Base-by-base conservation (phyloP, 352 stramenopile genomes). In the Phytophthora parvispora region DNA sequence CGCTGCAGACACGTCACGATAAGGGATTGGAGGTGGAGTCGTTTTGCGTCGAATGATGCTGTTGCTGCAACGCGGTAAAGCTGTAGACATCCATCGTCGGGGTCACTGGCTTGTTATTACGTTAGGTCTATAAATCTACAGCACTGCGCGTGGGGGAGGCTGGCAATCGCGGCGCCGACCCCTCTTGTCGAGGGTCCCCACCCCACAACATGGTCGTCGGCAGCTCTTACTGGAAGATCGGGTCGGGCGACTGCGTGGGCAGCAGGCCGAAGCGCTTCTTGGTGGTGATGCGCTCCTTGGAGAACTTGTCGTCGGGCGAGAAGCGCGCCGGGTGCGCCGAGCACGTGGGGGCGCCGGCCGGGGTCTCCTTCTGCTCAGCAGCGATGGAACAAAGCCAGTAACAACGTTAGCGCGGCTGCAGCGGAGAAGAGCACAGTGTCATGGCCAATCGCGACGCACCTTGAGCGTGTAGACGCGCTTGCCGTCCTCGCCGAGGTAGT, bases 251-350 rank as follows among this genome's bases (percentile, higher is more conserved):
- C 84, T 99, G 96, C 65, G 97, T 99, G 47, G 97, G 93, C 71
- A 99, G 96, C 65, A 99, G 90, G 40, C 95, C 94, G 81, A 99
- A 99, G 72, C 98, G 88, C 78, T 99, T 99, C 87, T 99, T 99
- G 54, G 89, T 98, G 45, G 94, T 98, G 66, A 99, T 97, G 54
- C 98, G 90, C 87, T 99, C 97, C 82, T 97, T 92, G 48, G 94
- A 99, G 82, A 99, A 99, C 90, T 99, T 99, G 84, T 99, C 98
- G 82, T 99, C 98, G 0, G 98, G 98, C 69, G 96, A 99, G 84
- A 99, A 99, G 66, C 98, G 90, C 49, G 98, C 98, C 36, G 77
- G 98, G 86, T 99, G 98, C 20, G 98, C 98, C 65, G 95, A 99
- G 83, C 98, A 88, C 34, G 98, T 99, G 32, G 98, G 95, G 69